These are phyloP conservation scores for Pythium apleroticum DNA, from an alignment of 352 stramenopile species.

Conservation along the genomic window DNA sequence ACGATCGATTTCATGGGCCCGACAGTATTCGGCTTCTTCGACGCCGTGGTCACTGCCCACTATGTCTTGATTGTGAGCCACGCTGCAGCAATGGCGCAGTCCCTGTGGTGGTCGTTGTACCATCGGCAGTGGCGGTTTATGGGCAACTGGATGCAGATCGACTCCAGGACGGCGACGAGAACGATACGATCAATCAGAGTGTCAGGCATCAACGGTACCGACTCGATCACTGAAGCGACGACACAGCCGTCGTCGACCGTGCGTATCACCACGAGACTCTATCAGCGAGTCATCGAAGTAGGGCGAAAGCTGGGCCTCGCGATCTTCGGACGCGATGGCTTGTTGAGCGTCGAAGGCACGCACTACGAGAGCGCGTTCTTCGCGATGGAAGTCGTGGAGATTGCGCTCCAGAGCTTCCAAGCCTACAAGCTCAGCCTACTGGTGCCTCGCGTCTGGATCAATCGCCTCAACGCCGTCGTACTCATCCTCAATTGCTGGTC, in stretches of 20 bases:
- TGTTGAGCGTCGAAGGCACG: slow-evolving; percentile 7
- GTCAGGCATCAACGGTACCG: too few species aligned
- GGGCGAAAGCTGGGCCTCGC: not conserved
- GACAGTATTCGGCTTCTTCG: slow-evolving; percentile 11
- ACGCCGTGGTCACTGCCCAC: slow-evolving; percentile 7
- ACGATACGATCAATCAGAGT: too few species aligned
- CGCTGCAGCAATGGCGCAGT: not conserved
- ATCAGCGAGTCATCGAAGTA: not conserved
- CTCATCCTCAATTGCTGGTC: slow-evolving; percentile 15
- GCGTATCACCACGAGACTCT: not conserved
- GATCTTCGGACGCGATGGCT: not conserved
- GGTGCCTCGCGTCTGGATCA: slow-evolving; percentile 20
- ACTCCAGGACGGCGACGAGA: too few species aligned
- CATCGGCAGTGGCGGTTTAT: slow-evolving; percentile 7
- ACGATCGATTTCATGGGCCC: slow-evolving; percentile 19
- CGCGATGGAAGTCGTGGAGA: slow-evolving; percentile 5
- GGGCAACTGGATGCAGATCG: not conserved
- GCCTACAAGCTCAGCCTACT: slow-evolving; percentile 17
- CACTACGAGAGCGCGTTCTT: slow-evolving; percentile 11
- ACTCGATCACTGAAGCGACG: too few species aligned
- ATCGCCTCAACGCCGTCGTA: slow-evolving; percentile 20
- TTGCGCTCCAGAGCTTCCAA: slow-evolving; percentile 20
- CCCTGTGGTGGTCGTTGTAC: slow-evolving; percentile 7
- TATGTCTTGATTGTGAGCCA: slow-evolving; percentile 9
- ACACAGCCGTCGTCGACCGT: too few species aligned